Base-by-base conservation (phyloP, 257 asterid species). In the Parsonsia alboflavescens region DNA sequence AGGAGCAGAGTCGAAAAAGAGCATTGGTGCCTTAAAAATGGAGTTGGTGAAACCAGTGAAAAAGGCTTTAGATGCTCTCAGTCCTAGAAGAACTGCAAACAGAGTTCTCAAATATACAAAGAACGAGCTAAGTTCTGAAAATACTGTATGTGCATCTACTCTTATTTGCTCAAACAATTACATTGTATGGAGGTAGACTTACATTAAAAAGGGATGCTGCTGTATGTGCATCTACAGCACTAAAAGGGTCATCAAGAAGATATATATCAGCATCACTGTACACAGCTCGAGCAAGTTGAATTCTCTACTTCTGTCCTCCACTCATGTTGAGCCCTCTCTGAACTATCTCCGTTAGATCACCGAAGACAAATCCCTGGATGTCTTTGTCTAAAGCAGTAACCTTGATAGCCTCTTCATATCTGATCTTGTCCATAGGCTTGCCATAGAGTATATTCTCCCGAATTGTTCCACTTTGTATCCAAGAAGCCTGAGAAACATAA, bases 161-260 rank as follows among this genome's bases (percentile, higher is more conserved):
- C n/a, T n/a, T n/a, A n/a, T n/a, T n/a, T n/a, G n/a, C n/a, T n/a
- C n/a, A n/a, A n/a, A 90, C 56, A 71, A 57, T 17, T 70, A 26
- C 21, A n/a, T n/a, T n/a, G n/a, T n/a, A 22, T 13, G 70, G 58
- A 75, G 33, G 52, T 76, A 67, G 62, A 42, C 88, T 75, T 80
- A 91, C 97, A 54, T 89, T 82, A 77, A 89, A 91, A 79, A 91
- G 96, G 28, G 79, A 49, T 66, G 88, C 81, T 28, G 97, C 92
- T 66, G 97, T 89, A 56, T 89, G 96, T 71, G 97, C 97, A 86
- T 91, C 97, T 10, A 92, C 93, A 12, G 96, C 97, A 76, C 97
- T 90, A 76, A 92, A 92, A 72, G 97, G 96, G 72, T 92, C 97
- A 33, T 92, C 97, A 21, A 90, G 89, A 73, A 83, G 88, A 84